Percentiles rank a stretch among this genome's conserved stretches.
phyloP scores from a whole-genome alignment of 2,329 filamentous ascomycete genomes.

The Ophiocordyceps polyrhachis-furcata region DNA sequence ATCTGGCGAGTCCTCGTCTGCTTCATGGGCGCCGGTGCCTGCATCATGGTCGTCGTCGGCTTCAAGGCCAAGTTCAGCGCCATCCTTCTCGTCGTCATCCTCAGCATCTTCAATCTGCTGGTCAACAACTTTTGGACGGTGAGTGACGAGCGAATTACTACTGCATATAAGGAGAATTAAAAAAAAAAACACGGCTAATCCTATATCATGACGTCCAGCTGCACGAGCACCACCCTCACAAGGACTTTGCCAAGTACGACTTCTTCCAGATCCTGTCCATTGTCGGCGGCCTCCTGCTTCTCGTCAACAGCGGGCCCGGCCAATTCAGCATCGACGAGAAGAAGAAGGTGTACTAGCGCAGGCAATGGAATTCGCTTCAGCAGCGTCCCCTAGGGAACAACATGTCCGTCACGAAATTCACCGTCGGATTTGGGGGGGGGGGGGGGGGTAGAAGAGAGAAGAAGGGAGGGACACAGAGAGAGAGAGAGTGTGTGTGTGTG shows the following conservation, averaged over 20 bases:
- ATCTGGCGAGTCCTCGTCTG: constrained; percentile 76
- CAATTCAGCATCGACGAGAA: constrained; percentile 99
- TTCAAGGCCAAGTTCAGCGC: constrained; percentile 99
- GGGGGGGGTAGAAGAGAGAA: too few relatives aligned
- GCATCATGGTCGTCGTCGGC: constrained; percentile 95
- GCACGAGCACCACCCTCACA: constrained; percentile 94
- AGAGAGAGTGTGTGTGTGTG: too few relatives aligned
- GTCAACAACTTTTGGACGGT: constrained; percentile 99
- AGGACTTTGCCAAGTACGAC: constrained; percentile 99
- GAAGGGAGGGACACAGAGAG: too few relatives aligned
- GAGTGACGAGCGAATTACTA: too few relatives aligned
- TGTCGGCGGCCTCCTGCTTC: constrained; percentile 82
- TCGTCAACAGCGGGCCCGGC: constrained; percentile 96
- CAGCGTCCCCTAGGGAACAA: too few relatives aligned
- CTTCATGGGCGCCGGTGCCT: constrained; percentile 70
- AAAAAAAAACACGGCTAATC: too few relatives aligned
- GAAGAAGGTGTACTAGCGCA: constrained; percentile 90
- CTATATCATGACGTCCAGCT: constrained; percentile 50
- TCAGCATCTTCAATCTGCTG: constrained; percentile 90
- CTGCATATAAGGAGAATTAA: too few relatives aligned
- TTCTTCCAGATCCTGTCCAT: constrained; percentile 99
- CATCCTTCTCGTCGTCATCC: constrained; percentile 80
- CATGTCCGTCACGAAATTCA: too few relatives aligned
- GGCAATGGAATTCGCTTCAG: too few relatives aligned
- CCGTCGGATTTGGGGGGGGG: too few relatives aligned